These are phyloP conservation scores for Aspergillus arachidicola DNA, from an alignment of 2,329 filamentous ascomycete species.

Conservation along the genomic window DNA sequence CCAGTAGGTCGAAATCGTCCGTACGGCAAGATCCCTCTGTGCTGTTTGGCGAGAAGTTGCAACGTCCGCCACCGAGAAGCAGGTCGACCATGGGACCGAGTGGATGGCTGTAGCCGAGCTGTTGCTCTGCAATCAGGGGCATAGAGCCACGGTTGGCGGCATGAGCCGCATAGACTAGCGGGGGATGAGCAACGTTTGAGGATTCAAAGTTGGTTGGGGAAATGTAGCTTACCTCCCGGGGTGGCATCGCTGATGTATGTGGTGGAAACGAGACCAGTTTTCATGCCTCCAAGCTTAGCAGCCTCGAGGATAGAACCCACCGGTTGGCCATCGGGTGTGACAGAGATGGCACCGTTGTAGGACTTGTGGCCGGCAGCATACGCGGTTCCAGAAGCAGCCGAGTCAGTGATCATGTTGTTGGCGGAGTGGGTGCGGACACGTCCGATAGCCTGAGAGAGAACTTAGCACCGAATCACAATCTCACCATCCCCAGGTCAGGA, in stretches of 20 bases:
- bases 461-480: no score
- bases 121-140: slow-evolving; percentile 8
- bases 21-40: slow-evolving; percentile 8
- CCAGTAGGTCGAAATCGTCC: slow-evolving; percentile 1
- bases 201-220: no score
- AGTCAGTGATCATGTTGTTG: slow-evolving; percentile 12
- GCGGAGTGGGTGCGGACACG: slow-evolving; percentile 9
- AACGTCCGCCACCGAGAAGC: slow-evolving; percentile 12
- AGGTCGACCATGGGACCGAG: slow-evolving; percentile 10
- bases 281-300: no score
- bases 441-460: slow-evolving; percentile 4
- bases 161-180: neutral
- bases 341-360: slow-evolving; percentile 11
- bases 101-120: slow-evolving; percentile 10
- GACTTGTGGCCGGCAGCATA: slow-evolving; percentile 10
- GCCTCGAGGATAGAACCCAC: slow-evolving; percentile 5
- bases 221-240: no score
- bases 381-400: slow-evolving; percentile 8
- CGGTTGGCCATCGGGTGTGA: slow-evolving; percentile 7
- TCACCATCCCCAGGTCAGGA: no score
- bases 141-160: slow-evolving; percentile 5
- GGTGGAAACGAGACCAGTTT: no score
- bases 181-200: no score
- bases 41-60: slow-evolving; percentile 7
- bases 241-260: no score